Evolutionary conservation across 2,329 filamentous ascomycete species (phyloP), one percentile per base, ranked within the genome.

Genomic region (Hawksworthiomyces lignivorus): DNA sequence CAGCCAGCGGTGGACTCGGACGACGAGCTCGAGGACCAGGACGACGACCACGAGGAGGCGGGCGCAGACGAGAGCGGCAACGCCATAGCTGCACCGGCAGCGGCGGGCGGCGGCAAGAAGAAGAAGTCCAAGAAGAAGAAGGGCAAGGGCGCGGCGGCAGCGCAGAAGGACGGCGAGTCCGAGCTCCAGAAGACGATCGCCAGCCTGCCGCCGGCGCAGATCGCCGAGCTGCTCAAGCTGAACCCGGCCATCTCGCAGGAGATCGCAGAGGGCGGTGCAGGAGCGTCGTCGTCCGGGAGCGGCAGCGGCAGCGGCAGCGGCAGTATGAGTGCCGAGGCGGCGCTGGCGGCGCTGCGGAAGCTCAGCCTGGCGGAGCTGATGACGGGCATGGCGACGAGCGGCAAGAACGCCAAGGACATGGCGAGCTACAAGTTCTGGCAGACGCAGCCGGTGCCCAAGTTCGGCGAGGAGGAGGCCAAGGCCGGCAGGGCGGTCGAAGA

Each of bases 341-440:
- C 73, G 21, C 64, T 72, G 45, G 68, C 73, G 24, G 63, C 70
- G 36, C 67, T 83, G 48, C 76, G 76, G 62, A 74, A 75, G 52
- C 68, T 87, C 57, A 81, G 72, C 50, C 65, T 86, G 42, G 74
- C 80, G 57, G 81, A 87, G 49, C 77, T 86, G 56, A 77, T 87
- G 73, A 85, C 83, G 1, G 82, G 83, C 0, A 63, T 86, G 55
- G 83, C 88, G 14, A 71, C 86, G 7, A 80, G 77, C 48, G 85
- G 84, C 43, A 94, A 92, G 72, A 94, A 94, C 56, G 82, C 80
- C 54, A 96, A 95, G 69, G 89, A 96, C 58, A 95, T 96, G 87
- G 88, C 83, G 7, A 86, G 82, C 45, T 96, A 97, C 73, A 96
- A 94, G 65, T 98, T 98, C 69, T 98, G 92, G 92, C 82, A 87